These are phyloP conservation scores for Penicillium griseofulvum DNA, from an alignment of 2,329 filamentous ascomycete genomes.

Conservation along the genomic window DNA sequence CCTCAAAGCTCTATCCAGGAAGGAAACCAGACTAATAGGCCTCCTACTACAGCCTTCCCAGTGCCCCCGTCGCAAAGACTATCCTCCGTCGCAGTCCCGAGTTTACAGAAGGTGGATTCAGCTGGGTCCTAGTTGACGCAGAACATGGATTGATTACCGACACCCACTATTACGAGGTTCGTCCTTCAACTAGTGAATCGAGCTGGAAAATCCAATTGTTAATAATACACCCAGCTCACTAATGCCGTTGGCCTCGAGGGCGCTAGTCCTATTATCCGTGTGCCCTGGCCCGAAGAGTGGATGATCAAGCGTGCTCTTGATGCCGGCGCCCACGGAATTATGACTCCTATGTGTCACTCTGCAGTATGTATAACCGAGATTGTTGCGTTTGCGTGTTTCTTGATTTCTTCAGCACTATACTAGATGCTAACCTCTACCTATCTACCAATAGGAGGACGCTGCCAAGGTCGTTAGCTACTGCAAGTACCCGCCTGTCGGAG, in stretches of 20 bases:
- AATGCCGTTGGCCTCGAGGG: conserved; percentile 39
- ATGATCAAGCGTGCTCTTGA: conserved; percentile 43
- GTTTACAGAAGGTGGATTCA: conserved; percentile 23
- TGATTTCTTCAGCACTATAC: no score
- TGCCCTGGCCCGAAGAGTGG: conserved; percentile 38
- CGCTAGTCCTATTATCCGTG: conserved; percentile 36
- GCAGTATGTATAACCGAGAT: conserved; percentile 13
- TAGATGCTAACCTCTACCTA: background rate
- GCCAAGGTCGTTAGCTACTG: conserved; percentile 29
- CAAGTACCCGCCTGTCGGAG: conserved; percentile 34
- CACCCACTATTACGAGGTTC: conserved; percentile 38
- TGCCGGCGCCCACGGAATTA: conserved; percentile 37
- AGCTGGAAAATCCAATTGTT: background rate
- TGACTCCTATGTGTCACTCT: conserved; percentile 38
- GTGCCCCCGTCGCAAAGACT: conserved; percentile 31
- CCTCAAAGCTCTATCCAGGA: no score
- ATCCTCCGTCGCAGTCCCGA: conserved; percentile 30
- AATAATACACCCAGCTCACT: conserved; percentile 17
- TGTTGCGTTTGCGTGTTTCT: background rate
- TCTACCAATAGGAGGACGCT: conserved; percentile 24
- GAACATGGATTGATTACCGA: conserved; percentile 43
- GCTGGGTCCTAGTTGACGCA: conserved; percentile 42
- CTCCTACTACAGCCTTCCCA: conserved; percentile 25
- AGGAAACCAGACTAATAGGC: background rate
- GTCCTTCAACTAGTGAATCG: background rate